Conservation (phyloP, 2,329 filamentous ascomycete species). For the Zasmidium citrigriseum region DNA sequence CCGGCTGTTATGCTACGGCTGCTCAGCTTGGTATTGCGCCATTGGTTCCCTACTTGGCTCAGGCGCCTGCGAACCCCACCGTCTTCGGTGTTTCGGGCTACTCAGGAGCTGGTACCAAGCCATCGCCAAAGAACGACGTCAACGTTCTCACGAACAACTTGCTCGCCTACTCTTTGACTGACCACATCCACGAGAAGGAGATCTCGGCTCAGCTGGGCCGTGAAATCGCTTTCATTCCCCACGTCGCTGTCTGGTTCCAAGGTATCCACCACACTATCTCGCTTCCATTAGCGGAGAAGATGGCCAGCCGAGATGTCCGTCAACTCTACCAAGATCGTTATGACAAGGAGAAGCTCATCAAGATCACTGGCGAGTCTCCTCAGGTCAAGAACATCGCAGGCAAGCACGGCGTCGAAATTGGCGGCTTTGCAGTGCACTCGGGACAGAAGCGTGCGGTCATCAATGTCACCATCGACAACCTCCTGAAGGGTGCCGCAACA, state of each 20-base stretch:
- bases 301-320: constrained; percentile 89
- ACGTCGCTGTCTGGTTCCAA: constrained; percentile 96
- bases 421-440: constrained; percentile 90
- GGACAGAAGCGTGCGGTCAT: constrained; percentile 90
- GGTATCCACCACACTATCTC: constrained; percentile 91
- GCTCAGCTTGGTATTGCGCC: constrained; percentile 88
- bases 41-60: constrained; percentile 71
- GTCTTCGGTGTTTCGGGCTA: constrained; percentile 93
- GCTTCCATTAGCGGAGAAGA: constrained; percentile 80
- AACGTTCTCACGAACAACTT: constrained; percentile 81
- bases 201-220: constrained; percentile 76
- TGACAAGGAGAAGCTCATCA: constrained; percentile 92
- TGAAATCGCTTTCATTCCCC: constrained; percentile 82
- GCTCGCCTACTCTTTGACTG: constrained; percentile 86
- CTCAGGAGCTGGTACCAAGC: constrained; percentile 92
- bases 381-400: constrained; percentile 80
- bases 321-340: constrained; percentile 96
- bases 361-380: constrained; percentile 85
- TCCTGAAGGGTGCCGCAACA: constrained; percentile 89
- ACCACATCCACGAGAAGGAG: constrained; percentile 93
- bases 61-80: constrained; percentile 65
- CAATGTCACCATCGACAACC: constrained; percentile 89
- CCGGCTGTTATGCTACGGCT: constrained; percentile 92
- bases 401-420: constrained; percentile 89
- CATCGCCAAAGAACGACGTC: constrained; percentile 89